A percentile compares a stretch with the other conserved stretches of the same genome.
Conservation (phyloP, 2,329 filamentous ascomycete species). For the Neonectria faginata region DNA sequence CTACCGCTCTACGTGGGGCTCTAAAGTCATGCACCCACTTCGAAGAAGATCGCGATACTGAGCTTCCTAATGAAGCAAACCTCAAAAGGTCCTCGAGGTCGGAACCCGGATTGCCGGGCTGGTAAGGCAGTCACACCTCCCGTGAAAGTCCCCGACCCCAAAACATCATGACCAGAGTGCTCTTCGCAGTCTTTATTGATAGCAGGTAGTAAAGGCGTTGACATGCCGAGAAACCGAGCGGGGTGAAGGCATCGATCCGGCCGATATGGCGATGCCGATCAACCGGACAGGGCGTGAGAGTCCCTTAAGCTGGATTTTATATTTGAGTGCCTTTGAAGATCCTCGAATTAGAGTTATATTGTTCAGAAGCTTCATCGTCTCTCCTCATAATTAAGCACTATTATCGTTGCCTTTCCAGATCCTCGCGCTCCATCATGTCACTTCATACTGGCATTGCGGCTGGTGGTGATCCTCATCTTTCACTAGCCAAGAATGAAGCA, state of each 20-base stretch:
- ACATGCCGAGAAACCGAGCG: neutral
- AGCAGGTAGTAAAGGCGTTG: neutral
- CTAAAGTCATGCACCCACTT: neutral
- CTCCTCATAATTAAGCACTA: neutral
- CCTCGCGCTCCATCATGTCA: neutral
- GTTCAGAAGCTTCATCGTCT: neutral
- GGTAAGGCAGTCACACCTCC: neutral
- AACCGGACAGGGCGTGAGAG: neutral
- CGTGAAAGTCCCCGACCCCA: neutral
- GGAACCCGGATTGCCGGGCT: neutral
- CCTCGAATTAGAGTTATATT: neutral
- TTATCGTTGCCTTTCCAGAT: neutral
- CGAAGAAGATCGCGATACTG: neutral
- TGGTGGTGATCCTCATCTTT: neutral
- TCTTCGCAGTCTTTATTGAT: neutral
- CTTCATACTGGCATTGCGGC: neutral
- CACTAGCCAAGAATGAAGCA: neutral
- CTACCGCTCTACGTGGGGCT: neutral
- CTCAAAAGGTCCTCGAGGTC: neutral
- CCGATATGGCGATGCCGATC: neutral
- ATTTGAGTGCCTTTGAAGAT: neutral
- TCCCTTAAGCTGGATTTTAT: neutral
- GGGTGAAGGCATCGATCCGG: neutral
- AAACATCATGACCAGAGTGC: neutral
- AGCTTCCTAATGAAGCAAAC: neutral